Conservation (phyloP, 805 yeast genomes). For the Brettanomyces anomalus region DNA sequence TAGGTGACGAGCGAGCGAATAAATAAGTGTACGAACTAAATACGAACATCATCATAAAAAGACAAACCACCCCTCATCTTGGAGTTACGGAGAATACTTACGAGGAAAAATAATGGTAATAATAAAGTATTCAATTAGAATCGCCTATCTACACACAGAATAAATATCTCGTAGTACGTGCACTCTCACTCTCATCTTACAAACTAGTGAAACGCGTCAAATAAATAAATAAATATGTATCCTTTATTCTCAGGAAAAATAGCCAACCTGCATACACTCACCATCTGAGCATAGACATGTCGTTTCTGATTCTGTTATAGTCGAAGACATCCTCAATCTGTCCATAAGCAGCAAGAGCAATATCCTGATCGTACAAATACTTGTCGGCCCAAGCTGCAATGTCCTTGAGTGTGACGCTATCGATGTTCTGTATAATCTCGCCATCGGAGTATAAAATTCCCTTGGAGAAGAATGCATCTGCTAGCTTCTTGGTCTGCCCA, state of each 20-base stretch:
- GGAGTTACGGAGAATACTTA: too few species aligned
- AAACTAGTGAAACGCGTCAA: background rate
- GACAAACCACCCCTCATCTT: too few species aligned
- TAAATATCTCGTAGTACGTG: background rate
- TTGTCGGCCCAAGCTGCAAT: slow-evolving; percentile 67
- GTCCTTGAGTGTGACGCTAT: slow-evolving; percentile 49
- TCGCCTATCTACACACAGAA: slow-evolving; percentile 1
- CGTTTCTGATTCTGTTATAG: slow-evolving; percentile 80
- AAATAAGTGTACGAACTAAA: too few species aligned
- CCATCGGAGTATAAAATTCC: slow-evolving; percentile 56
- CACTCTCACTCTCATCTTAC: too few species aligned
- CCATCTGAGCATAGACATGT: slow-evolving; percentile 86
- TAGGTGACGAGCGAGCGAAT: too few species aligned
- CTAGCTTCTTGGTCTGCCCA: slow-evolving; percentile 35
- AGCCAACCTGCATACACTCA: slow-evolving; percentile 17
- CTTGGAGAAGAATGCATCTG: slow-evolving; percentile 45
- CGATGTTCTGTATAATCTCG: slow-evolving; percentile 54
- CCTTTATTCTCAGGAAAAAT: background rate
- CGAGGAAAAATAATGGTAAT: background rate
- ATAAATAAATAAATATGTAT: background rate
- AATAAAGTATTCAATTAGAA: background rate
- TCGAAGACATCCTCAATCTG: slow-evolving; percentile 79
- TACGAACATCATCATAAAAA: too few species aligned
- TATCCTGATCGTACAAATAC: slow-evolving; percentile 76
- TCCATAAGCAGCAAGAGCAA: slow-evolving; percentile 78